Evolutionary conservation across 2,329 filamentous ascomycete genomes (phyloP), one percentile per base, ranked within the genome.

Genomic region (Coleophoma cylindrospora): DNA sequence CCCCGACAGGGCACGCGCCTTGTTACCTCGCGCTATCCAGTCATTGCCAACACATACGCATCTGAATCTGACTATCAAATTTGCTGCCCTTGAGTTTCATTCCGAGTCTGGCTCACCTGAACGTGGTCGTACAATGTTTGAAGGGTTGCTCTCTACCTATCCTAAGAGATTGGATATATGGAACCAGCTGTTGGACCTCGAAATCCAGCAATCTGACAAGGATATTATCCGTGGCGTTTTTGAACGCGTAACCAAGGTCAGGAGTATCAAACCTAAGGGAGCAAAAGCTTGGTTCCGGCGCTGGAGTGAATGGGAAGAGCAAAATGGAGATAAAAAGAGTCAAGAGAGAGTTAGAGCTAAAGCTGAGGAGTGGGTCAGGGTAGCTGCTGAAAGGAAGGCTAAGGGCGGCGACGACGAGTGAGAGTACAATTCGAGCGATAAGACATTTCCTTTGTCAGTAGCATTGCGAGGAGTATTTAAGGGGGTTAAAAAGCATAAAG

Each of bases 71-170:
- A 90, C 92, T 50, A 82, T 87, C 61, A 91, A 92, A 59, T 96
- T 99, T 66, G 94, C 88, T 0, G 86, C 89, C 15, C 80, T 99
- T 19, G 94, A 99, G 69, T 99, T 95, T 78, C 86, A 84, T 57
- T 92, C 88, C 11, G 69, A 82, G 8, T 82, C 87, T 61, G 91
- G 91, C 49, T 89, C 95, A 61, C 75, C 90, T 3, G 95, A 99
- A 71, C 88, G 89, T 51, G 94, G 94, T 10, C 86, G 95, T 15
- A 99, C 95, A 22, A 86, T 97, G 64, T 97, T 97, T 61, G 92
- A 96, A 68, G 87, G 86, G 37, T 76, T 99, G 9, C 76, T 99
- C 8, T 80, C 83, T 34, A 86, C 87, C 4, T 96, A 86, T 74
- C 89, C 91, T 43, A 95, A 95, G 74, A 89, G 90, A 67, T 83